Conservation (phyloP, 768 basidiomycete genomes). For the Sporobolomyces roseus region DNA sequence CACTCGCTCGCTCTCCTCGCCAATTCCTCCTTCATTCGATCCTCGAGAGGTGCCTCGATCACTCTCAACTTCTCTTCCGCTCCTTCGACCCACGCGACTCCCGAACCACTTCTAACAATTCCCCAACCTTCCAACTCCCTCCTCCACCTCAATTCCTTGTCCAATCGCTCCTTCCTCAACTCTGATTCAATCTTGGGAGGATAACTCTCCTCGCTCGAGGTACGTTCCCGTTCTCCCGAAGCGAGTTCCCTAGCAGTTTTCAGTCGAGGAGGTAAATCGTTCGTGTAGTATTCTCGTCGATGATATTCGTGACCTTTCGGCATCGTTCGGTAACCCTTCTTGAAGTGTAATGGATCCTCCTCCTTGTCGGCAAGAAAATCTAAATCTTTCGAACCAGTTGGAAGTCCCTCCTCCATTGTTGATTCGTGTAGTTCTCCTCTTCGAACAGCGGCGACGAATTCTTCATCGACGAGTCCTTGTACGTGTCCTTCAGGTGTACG, state of each 20-base stretch:
- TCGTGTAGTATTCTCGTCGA: slow-evolving; percentile 71
- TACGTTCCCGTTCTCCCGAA: slow-evolving; percentile 67
- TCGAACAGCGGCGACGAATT: slow-evolving; percentile 56
- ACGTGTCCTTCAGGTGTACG: slow-evolving; percentile 51
- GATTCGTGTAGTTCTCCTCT: slow-evolving; percentile 21
- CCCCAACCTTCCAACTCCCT: slow-evolving; percentile 74
- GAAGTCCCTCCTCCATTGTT: slow-evolving; percentile 18
- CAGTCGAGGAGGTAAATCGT: slow-evolving; percentile 63
- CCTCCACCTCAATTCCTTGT: slow-evolving; percentile 84
- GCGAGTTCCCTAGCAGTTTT: slow-evolving; percentile 70
- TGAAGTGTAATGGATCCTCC: slow-evolving; percentile 35
- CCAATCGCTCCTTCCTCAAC: slow-evolving; percentile 76
- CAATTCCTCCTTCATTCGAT: background rate
- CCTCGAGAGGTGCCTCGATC: slow-evolving; percentile 51
- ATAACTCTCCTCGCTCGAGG: slow-evolving; percentile 69
- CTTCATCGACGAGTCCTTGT: slow-evolving; percentile 54
- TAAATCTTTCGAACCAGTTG: slow-evolving; percentile 40
- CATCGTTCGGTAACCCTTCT: slow-evolving; percentile 31
- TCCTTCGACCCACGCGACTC: slow-evolving; percentile 68
- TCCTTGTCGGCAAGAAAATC: slow-evolving; percentile 37
- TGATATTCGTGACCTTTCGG: slow-evolving; percentile 51
- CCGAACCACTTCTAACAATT: slow-evolving; percentile 62
- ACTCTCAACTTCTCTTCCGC: slow-evolving; percentile 57
- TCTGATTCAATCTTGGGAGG: slow-evolving; percentile 86
- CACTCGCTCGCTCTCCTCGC: background rate